Conservation (phyloP, 306 rosid species). For the Acacia acuminata region DNA sequence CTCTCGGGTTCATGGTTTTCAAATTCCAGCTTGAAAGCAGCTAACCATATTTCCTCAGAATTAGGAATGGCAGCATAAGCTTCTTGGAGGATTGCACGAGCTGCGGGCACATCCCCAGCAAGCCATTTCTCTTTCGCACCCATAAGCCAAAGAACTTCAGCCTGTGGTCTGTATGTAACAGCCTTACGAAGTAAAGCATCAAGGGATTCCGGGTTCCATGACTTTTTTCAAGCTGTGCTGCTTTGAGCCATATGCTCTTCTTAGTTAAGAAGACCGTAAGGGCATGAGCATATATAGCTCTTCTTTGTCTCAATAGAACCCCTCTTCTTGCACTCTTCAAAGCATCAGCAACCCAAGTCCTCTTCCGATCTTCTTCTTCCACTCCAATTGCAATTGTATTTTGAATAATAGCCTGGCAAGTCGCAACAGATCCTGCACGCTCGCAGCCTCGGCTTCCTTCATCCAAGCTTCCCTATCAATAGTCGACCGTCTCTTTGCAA, state of each 20-base stretch:
- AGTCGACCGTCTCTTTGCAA: slow-evolving; percentile 76
- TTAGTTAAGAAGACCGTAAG: slow-evolving; percentile 79
- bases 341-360: slow-evolving; percentile 99
- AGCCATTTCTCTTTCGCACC: slow-evolving; percentile 99
- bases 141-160: slow-evolving; percentile 98
- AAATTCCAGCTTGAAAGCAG: slow-evolving; percentile 90
- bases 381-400: slow-evolving; percentile 85
- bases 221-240: slow-evolving; percentile 93
- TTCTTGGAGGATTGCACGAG: slow-evolving; percentile 88
- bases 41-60: slow-evolving; percentile 96
- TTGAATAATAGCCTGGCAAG: slow-evolving; percentile 74
- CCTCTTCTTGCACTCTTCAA: slow-evolving; percentile 88
- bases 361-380: slow-evolving; percentile 93
- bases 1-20: slow-evolving; percentile 94
- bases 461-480: slow-evolving; percentile 90
- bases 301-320: slow-evolving; percentile 89
- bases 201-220: slow-evolving; percentile 89
- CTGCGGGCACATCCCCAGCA: slow-evolving; percentile 94
- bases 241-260: slow-evolving; percentile 97
- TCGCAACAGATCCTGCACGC: slow-evolving; percentile 78
- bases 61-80: slow-evolving; percentile 92
- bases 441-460: slow-evolving; percentile 98
- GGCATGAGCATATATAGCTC: slow-evolving; percentile 88
- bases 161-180: slow-evolving; percentile 87
- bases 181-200: slow-evolving; percentile 88